These are phyloP conservation scores for Mollisia scopiformis DNA, from an alignment of 2,329 filamentous ascomycete genomes.

Conservation along the genomic window DNA sequence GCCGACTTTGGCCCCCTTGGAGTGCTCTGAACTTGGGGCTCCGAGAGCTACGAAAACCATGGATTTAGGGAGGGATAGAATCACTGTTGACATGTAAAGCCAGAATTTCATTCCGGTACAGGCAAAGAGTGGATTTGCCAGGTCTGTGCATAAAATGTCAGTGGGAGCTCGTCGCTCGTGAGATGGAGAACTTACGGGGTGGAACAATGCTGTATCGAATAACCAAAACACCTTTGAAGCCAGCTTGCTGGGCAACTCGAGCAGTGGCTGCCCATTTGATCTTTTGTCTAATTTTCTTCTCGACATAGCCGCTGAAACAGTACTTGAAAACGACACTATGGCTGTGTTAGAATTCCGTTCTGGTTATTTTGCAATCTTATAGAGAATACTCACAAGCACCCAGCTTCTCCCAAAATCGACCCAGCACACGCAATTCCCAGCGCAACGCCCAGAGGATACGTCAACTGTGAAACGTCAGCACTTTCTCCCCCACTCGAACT, in stretches of 20 bases:
- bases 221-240: constrained; percentile 20
- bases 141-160: constrained; percentile 13
- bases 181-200: constrained; percentile 16
- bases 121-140: constrained; percentile 23
- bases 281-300: constrained; percentile 19
- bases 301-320: constrained; percentile 13
- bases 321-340: constrained; percentile 21
- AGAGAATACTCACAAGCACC: constrained; percentile 17
- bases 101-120: constrained; percentile 25
- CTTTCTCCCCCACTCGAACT: background rate
- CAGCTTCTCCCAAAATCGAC: constrained; percentile 20
- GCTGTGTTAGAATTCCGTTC: background rate
- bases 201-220: constrained; percentile 25
- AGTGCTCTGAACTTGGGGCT: constrained; percentile 14
- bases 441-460: constrained; percentile 20
- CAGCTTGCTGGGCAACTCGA: constrained; percentile 18
- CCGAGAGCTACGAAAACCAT: constrained; percentile 22
- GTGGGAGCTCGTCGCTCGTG: background rate
- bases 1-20: constrained; percentile 17
- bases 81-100: constrained; percentile 22
- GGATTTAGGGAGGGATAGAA: constrained; percentile 21
- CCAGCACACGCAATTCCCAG: constrained; percentile 23
- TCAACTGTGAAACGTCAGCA: background rate
- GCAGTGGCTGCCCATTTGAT: constrained; percentile 22
- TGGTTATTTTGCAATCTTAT: background rate